Evolutionary conservation across 306 rosid species (phyloP), one percentile per base, ranked within the genome.

Genomic region (Biancaea sappan): DNA sequence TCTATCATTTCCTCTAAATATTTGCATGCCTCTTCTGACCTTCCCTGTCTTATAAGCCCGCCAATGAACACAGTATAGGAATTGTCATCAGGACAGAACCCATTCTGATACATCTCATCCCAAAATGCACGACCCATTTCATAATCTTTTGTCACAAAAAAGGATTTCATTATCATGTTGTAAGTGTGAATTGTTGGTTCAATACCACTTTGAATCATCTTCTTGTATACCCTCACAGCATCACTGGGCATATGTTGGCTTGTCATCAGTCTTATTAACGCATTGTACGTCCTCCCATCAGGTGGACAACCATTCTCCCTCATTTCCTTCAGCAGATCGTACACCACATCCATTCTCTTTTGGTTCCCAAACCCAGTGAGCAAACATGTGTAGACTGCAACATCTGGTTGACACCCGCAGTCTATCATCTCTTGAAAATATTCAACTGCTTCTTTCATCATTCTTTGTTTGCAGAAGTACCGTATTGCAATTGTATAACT

Each of bases 141-240:
- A 44, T 90, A 88, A 80, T 90, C 84, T 81, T 84, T 87, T 4
- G 82, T 71, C 70, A 76, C 86, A 69, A 87, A 90, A 78, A 84
- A 92, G 67, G 99, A 90, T 43, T 92, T 94, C 99, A 62, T 62
- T 29, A 92, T 81, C 99, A 92, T 94, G 85, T 86, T 88, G 78
- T 84, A 94, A 24, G 97, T 88, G 82, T 94, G 96, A 76, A 92
- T 83, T 19, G 96, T 68, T 46, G 97, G 88, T 74, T 83, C 67
- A 74, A 88, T 43, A 56, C 92, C 92, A 66, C 75, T 80, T 47
- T 79, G 80, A 81, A 86, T 63, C 99, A 94, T 92, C 79, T 84
- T 90, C 80, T 86, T 87, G 91, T 88, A 94, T 64, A 90, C 80
- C 79, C 79, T 81, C 65, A 77, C 80, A 0, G 96, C 95, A 57